Percentiles rank a stretch among this genome's conserved stretches.
phyloP scores from a whole-genome alignment of 306 rosid genomes.

The Prunus padus region DNA sequence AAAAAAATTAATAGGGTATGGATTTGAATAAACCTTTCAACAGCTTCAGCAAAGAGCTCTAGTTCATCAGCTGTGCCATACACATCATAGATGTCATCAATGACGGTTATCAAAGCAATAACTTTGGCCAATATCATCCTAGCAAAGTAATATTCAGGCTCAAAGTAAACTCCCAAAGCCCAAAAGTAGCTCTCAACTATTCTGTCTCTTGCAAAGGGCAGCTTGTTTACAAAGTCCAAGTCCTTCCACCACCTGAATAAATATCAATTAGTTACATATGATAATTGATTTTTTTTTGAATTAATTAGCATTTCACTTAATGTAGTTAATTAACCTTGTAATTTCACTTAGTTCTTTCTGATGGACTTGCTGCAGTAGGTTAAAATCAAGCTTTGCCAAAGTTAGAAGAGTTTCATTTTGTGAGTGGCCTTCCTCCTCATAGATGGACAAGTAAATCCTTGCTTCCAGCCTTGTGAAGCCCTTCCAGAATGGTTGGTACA shows the following conservation, averaged over 20 bases:
- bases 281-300: no score
- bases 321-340: background rate
- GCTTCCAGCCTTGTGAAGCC: background rate
- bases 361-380: slow-evolving; percentile 34
- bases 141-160: background rate
- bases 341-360: slow-evolving; percentile 31
- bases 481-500: slow-evolving; percentile 14
- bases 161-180: background rate
- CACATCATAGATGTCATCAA: slow-evolving; percentile 3
- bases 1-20: background rate
- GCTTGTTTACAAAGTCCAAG: slow-evolving; percentile 22
- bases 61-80: background rate
- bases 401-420: background rate
- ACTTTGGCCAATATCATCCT: background rate
- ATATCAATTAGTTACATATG: background rate
- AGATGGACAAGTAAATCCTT: slow-evolving; percentile 10
- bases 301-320: no score
- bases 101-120: background rate
- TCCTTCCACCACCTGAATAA: slow-evolving; percentile 49
- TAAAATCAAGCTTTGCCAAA: slow-evolving; percentile 39
- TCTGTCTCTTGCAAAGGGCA: slow-evolving; percentile 45
- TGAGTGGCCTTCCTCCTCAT: slow-evolving; percentile 8
- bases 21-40: background rate
- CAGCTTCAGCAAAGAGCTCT: background rate
- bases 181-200: background rate